Evolutionary conservation across 139 green algal species (phyloP).

Genomic region (Chlorella sp.): DNA sequence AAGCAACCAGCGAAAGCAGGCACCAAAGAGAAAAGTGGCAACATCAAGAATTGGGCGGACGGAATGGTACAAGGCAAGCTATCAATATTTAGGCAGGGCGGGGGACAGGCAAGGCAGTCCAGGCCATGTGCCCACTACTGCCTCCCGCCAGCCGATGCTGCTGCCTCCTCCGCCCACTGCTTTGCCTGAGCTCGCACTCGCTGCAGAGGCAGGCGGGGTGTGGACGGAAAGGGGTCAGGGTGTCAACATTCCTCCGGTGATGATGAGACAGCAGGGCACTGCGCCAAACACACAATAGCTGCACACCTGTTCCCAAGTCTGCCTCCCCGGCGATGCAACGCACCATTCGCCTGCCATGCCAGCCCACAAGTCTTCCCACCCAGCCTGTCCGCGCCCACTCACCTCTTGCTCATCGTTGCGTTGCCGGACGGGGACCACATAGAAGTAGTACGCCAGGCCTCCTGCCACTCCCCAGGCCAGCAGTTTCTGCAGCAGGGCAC

Average conservation of each 20-base stretch:
- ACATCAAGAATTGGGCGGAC: too few species aligned
- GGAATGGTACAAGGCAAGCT: too few species aligned
- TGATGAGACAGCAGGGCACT: too few species aligned
- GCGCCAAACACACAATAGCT: too few species aligned
- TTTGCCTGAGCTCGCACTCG: slow-evolving; percentile 17
- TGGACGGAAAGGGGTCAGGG: too few species aligned
- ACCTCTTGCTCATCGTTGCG: slow-evolving; percentile 17
- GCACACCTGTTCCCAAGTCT: too few species aligned
- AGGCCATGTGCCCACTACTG: neutral
- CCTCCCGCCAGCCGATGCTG: neutral
- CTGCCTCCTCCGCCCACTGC: slow-evolving; percentile 30
- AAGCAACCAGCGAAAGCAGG: neutral
- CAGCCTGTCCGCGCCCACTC: too few species aligned
- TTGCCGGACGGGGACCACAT: neutral
- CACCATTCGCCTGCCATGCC: neutral
- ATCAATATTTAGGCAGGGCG: too few species aligned
- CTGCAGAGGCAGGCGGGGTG: neutral
- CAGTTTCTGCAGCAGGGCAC: slow-evolving; percentile 7
- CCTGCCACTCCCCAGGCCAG: slow-evolving; percentile 21
- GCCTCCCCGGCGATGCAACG: too few species aligned
- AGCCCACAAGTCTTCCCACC: neutral
- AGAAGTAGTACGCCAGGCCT: slow-evolving; percentile 25
- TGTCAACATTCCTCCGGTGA: too few species aligned
- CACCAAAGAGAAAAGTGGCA: neutral
- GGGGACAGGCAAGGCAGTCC: neutral